Percentiles rank a stretch among this genome's conserved stretches.
phyloP scores from a whole-genome alignment of 306 rosid species.

The Vigna radiata region DNA sequence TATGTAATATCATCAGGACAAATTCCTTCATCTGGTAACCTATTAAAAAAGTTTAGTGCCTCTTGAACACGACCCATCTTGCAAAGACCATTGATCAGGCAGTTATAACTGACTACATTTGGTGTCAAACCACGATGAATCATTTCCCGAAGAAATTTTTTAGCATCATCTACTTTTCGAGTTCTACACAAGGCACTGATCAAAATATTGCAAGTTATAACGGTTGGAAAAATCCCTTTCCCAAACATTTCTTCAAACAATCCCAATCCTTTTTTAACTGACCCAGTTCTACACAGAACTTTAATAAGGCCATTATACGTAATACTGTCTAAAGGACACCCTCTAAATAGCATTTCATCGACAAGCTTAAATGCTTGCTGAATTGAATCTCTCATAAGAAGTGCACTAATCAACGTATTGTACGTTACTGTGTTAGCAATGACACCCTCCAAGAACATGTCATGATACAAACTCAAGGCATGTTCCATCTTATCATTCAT shows the following conservation, averaged over 20 bases:
- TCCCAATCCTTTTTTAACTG: constrained; percentile 70
- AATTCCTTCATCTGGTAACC: constrained; percentile 73
- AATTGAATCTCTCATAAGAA: constrained; percentile 61
- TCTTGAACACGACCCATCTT: constrained; percentile 65
- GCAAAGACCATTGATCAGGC: constrained; percentile 86
- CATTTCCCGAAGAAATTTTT: constrained; percentile 76
- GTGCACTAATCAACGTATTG: constrained; percentile 80
- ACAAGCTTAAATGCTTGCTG: constrained; percentile 77
- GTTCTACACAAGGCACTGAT: constrained; percentile 74
- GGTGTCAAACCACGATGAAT: constrained; percentile 74
- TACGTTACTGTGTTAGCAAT: constrained; percentile 89
- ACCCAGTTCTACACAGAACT: constrained; percentile 78
- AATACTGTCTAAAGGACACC: constrained; percentile 79
- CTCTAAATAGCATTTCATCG: constrained; percentile 82
- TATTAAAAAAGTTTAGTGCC: constrained; percentile 76
- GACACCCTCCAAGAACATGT: constrained; percentile 84
- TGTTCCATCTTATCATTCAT: constrained; percentile 64
- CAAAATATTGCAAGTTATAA: constrained; percentile 75
- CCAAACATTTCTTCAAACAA: constrained; percentile 83
- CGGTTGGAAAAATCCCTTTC: constrained; percentile 62
- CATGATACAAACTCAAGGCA: constrained; percentile 70
- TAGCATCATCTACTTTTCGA: constrained; percentile 75
- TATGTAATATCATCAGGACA: constrained; percentile 77
- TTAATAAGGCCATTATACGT: constrained; percentile 84
- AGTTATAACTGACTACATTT: constrained; percentile 86